Percentiles rank a stretch among this genome's conserved stretches.
Evolutionary conservation across 164 flowering plant genomes (phyloP).

Genomic region (Paratinospora sagittata): DNA sequence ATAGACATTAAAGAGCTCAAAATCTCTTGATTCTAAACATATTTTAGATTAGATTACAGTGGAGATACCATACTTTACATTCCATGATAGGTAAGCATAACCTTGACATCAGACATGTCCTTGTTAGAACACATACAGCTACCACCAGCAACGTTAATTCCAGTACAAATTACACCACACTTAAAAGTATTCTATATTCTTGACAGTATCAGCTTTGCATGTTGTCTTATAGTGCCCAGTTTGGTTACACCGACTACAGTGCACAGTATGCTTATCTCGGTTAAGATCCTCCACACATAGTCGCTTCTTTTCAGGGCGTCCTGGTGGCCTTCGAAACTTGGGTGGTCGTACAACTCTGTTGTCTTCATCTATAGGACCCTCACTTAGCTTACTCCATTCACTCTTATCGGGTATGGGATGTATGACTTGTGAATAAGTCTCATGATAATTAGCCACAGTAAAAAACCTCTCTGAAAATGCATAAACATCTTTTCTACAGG

Average conservation of each 20-base stretch:
- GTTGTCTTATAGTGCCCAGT: conserved; percentile 90
- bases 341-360: conserved; percentile 57
- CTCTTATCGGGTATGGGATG: conserved; percentile 48
- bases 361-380: conserved; percentile 29
- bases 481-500: conserved; percentile 55
- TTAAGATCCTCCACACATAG: conserved; percentile 56
- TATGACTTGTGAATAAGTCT: conserved; percentile 46
- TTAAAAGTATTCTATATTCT: conserved; percentile 41
- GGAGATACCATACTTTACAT: conserved; percentile 16
- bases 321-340: conserved; percentile 70
- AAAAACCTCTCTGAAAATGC: conserved; percentile 54
- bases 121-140: not conserved
- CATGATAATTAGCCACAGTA: conserved; percentile 43
- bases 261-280: conserved; percentile 71
- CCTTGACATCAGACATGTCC: conserved; percentile 6
- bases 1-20: not conserved
- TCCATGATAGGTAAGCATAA: conserved; percentile 7
- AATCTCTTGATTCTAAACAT: not conserved
- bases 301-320: conserved; percentile 78
- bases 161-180: conserved; percentile 15
- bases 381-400: conserved; percentile 45
- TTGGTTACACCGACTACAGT: conserved; percentile 77
- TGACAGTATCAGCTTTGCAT: conserved; percentile 52
- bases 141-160: not conserved
- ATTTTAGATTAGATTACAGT: conserved; percentile 10